Conservation (phyloP, 495 filamentous ascomycete species). For the Delitschia confertaspora region DNA sequence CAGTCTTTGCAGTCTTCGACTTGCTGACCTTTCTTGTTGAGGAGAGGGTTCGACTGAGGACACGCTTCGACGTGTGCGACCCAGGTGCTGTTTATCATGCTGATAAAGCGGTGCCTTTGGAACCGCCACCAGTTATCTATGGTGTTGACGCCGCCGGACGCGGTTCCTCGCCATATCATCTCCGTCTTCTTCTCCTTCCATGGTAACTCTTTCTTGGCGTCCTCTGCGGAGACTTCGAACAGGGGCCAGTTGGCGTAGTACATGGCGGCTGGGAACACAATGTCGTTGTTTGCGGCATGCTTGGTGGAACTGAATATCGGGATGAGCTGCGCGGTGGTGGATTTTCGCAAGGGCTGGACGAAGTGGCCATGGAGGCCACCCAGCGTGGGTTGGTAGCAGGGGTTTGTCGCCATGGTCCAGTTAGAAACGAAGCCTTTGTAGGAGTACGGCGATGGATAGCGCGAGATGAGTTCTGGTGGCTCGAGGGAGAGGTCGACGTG, state of each 20-base stretch:
- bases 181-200: constrained; percentile 53
- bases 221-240: constrained; percentile 44
- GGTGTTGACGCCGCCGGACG: constrained; percentile 57
- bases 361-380: constrained; percentile 58
- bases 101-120: constrained; percentile 65
- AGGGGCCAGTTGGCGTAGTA: constrained; percentile 64
- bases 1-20: not conserved
- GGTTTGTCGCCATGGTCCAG: constrained; percentile 28
- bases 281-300: constrained; percentile 68
- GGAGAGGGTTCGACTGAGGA: not conserved
- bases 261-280: constrained; percentile 70
- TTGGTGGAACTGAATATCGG: constrained; percentile 73
- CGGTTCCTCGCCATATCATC: constrained; percentile 62
- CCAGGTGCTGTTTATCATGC: constrained; percentile 60
- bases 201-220: constrained; percentile 54
- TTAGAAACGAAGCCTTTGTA: constrained; percentile 33
- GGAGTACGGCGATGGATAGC: constrained; percentile 17
- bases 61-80: constrained; percentile 36
- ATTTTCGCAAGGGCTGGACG: constrained; percentile 52
- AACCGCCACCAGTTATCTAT: constrained; percentile 58
- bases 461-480: constrained; percentile 1
- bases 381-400: constrained; percentile 30
- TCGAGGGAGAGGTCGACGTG: not conserved
- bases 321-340: constrained; percentile 47
- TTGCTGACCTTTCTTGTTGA: not conserved